Evolutionary conservation across 1,139 yeast genomes (phyloP), one percentile per base, ranked within the genome.

Genomic region (Trichomonascaceae sp.): DNA sequence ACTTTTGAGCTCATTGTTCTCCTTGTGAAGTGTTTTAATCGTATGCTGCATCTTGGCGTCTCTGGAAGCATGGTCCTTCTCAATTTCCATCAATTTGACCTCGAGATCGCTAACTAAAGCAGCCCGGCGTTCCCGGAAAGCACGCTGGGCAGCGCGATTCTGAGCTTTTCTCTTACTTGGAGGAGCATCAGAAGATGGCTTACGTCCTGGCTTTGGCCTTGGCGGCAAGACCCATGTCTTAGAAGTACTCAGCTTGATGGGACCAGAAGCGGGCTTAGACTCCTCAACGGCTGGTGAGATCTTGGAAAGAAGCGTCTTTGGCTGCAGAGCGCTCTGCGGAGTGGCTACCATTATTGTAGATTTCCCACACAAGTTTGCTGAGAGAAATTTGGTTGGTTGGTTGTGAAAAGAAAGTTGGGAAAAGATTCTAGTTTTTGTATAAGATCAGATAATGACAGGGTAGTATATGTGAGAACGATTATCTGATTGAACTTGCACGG

Each of bases 71-170:
- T 65, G 57, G 56, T 85, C 91, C 62, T 82, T 79, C 62, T 84
- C 87, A 44, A 87, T 79, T 60, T 82, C 85, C 66, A 80, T 73
- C 27, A 84, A 70, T 63, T 79, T 76, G 9, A 70, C 77, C 61
- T 82, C 85, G 43, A 83, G 69, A 57, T 79, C 83, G 10, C 74
- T 70, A 2, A 82, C 81, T 51, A 79, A 67, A 45, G 69, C 83
- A 18, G 95, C 96, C 63, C 95, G 70, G 62, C 95, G 73, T 69
- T 88, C 89, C 58, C 96, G 71, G 71, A 90, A 91, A 0, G 97
- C 97, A 54, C 98, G 71, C 72, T 90, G 98, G 2, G 98, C 98
- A 24, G 96, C 96, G 57, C 98, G 76, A 67, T 91, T 91, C 71
- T 91, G 97, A 0, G 96, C 96, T 70, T 90, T 89, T 55, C 96